These are phyloP conservation scores for Mycocentrospora acerina DNA, from an alignment of 2,329 filamentous ascomycete species.

Conservation along the genomic window DNA sequence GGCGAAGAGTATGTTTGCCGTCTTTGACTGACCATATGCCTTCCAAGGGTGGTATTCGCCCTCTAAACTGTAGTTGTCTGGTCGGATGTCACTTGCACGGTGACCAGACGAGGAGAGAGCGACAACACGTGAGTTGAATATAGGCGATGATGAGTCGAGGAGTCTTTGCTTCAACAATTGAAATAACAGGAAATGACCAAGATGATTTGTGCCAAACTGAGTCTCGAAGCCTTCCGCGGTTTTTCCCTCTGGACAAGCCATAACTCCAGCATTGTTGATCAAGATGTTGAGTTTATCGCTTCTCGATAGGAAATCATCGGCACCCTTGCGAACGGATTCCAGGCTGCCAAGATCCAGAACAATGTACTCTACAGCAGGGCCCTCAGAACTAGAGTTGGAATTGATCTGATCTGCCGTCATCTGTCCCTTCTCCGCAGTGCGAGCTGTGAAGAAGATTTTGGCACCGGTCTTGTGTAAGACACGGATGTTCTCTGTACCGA, in stretches of 20 bases:
- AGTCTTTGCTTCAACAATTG: constrained; percentile 51
- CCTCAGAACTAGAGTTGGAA: too few relatives aligned
- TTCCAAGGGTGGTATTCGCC: constrained; percentile 39
- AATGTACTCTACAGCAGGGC: constrained; percentile 21
- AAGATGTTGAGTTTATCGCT: constrained; percentile 19
- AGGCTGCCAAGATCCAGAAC: constrained; percentile 25
- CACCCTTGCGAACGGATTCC: constrained; percentile 18
- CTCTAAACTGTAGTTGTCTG: constrained; percentile 46
- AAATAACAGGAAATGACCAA: constrained; percentile 57
- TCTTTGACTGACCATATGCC: constrained; percentile 55
- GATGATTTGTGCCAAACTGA: constrained; percentile 49
- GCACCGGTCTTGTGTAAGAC: constrained; percentile 51
- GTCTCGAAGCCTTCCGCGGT: constrained; percentile 38
- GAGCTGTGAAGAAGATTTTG: constrained; percentile 48
- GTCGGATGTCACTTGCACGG: constrained; percentile 38
- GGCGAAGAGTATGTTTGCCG: constrained; percentile 46
- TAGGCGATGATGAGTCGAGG: constrained; percentile 40
- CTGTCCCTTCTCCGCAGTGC: constrained; percentile 23
- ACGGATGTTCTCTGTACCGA: constrained; percentile 30
- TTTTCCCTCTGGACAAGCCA: constrained; percentile 26
- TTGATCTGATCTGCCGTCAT: constrained; percentile 25
- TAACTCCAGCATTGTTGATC: constrained; percentile 35
- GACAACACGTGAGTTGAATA: constrained; percentile 50
- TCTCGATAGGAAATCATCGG: constrained; percentile 20
- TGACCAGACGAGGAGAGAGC: constrained; percentile 48